These are phyloP conservation scores for Diophrys sp. DNA, from an alignment of 73 alveolate genomes.

Conservation along the genomic window DNA sequence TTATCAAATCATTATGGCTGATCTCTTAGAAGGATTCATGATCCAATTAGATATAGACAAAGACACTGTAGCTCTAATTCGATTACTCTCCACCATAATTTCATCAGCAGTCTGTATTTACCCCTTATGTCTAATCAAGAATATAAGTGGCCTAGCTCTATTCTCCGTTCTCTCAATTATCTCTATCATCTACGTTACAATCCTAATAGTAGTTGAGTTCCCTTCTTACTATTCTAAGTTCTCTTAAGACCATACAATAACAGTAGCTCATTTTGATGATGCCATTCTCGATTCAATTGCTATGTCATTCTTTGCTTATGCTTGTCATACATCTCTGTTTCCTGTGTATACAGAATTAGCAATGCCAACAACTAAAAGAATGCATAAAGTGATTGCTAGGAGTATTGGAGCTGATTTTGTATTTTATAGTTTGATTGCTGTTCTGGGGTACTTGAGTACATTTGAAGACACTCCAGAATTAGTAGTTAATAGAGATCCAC, in stretches of 20 bases:
- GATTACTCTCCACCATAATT: slow-evolving; percentile 18
- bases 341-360: slow-evolving; percentile 39
- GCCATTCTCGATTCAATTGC: slow-evolving; percentile 29
- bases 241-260: neutral
- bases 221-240: slow-evolving; percentile 14
- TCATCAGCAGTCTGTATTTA: slow-evolving; percentile 23
- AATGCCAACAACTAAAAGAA: slow-evolving; percentile 29
- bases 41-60: slow-evolving; percentile 3
- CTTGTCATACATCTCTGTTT: slow-evolving; percentile 35
- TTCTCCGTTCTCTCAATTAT: slow-evolving; percentile 22
- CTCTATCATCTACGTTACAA: slow-evolving; percentile 34
- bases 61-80: neutral
- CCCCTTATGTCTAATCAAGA: slow-evolving; percentile 32
- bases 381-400: slow-evolving; percentile 32
- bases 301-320: slow-evolving; percentile 50
- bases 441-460: slow-evolving; percentile 40
- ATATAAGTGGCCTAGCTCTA: slow-evolving; percentile 39
- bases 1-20: slow-evolving; percentile 35
- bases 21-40: slow-evolving; percentile 14
- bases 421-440: slow-evolving; percentile 29
- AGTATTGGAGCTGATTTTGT: slow-evolving; percentile 23
- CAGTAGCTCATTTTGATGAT: slow-evolving; percentile 21
- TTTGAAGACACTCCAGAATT: slow-evolving; percentile 24
- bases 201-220: slow-evolving; percentile 29
- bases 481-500: slow-evolving; percentile 32